Evolutionary conservation across 345 rosid genomes (phyloP), one percentile per base, ranked within the genome.

Genomic region (Heritiera fomes): DNA sequence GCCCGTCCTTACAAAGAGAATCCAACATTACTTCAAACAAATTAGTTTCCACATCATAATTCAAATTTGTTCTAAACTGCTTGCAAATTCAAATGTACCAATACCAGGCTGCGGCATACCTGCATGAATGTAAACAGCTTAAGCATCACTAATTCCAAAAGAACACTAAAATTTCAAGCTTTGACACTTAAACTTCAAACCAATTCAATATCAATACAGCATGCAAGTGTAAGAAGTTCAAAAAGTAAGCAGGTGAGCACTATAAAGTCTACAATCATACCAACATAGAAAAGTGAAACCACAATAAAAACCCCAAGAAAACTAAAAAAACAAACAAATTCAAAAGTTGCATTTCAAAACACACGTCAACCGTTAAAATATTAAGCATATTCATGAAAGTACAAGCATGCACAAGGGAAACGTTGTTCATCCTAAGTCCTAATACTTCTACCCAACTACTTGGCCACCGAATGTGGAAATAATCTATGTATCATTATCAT

Each of bases 1-100:
- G 85, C 75, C 92, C 94, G 85, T 94, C 95, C 85, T 94, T 92
- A 78, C 93, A 92, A 55, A 94, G 90, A 2, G 95, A 86, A 83
- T 96, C 99, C 90, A 94, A 83, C 82, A 92, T 84, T 78, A 88
- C 83, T 69, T 92, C 95, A 34, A 96, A 82, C 83, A 96, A 79
- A 74, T 78, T 78, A 46, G 30, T 41, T 71, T 80, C 85, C 3
- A 72, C 78, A 69, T 82, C 91, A 81, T 83, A 59, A 62, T 85
- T 79, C 50, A 62, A 71, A 84, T 66, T 2, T 68, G 64, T 30
- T 79, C 86, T 74, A 88, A 86, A 64, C 83, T 86, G 77, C 71
- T 61, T 2, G 91, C 89, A 79, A 85, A 91, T 64, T 96, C 93
- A 45, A 85, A 91, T n/a, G 97, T 89, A 17, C 87, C 81, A 65